These are phyloP conservation scores for Boletus reticulatus DNA, from an alignment of 768 basidiomycete species.

Conservation along the genomic window DNA sequence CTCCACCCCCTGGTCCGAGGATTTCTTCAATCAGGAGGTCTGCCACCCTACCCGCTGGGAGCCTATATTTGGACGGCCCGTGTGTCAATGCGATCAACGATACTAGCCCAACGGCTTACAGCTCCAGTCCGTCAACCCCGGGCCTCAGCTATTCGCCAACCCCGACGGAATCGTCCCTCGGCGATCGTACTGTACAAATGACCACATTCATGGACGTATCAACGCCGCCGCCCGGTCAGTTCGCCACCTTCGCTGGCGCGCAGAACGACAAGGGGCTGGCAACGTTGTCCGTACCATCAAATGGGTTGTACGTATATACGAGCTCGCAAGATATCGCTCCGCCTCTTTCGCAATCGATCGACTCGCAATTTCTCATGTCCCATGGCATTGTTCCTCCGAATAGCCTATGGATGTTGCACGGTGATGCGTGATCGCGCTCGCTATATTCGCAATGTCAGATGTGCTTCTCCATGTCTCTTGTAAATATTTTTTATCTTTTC, in stretches of 20 bases:
- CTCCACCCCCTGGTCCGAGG: constrained; percentile 11
- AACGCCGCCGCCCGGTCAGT: constrained; percentile 35
- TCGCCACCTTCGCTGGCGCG: constrained; percentile 33
- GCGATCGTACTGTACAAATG: constrained; percentile 59
- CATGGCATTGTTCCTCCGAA: constrained; percentile 9
- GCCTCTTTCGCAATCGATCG: constrained; percentile 9
- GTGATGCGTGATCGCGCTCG: constrained; percentile 8
- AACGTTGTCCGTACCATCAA: constrained; percentile 16
- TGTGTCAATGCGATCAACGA: background rate
- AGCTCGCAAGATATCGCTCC: constrained; percentile 13
- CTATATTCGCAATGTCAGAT: background rate
- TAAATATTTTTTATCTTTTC: constrained; percentile 19
- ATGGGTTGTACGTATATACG: constrained; percentile 18
- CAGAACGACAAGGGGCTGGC: constrained; percentile 35
- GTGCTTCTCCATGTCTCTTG: constrained; percentile 17
- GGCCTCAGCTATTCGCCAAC: constrained; percentile 58
- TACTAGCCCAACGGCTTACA: constrained; percentile 26
- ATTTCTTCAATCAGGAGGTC: constrained; percentile 36
- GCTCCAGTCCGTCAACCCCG: constrained; percentile 51
- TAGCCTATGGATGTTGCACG: constrained; percentile 16
- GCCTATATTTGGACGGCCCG: constrained; percentile 22
- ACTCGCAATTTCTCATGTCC: constrained; percentile 14
- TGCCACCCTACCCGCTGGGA: constrained; percentile 41
- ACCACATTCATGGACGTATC: constrained; percentile 47
- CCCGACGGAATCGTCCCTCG: constrained; percentile 55